These are phyloP conservation scores for Naganishia sp. DNA, from an alignment of 1,284 basidiomycete species.

Conservation along the genomic window DNA sequence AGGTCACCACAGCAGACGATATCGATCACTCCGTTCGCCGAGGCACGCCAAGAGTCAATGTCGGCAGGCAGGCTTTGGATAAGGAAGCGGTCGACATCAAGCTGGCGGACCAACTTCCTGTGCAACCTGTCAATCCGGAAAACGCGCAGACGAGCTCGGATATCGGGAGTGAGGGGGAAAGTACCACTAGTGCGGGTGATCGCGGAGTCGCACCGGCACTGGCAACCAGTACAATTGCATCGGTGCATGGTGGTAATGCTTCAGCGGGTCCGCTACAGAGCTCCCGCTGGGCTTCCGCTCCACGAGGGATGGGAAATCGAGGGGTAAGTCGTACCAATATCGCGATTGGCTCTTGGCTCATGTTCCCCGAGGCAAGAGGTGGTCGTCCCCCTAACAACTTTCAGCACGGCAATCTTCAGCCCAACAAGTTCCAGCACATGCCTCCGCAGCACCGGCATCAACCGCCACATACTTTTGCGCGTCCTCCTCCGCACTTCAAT, in stretches of 20 bases:
- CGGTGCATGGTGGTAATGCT: not conserved
- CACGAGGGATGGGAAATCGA: constrained; percentile 11
- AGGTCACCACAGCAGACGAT: constrained; percentile 18
- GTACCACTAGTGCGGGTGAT: not conserved
- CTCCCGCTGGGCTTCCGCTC: constrained; percentile 8
- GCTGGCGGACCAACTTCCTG: constrained; percentile 5
- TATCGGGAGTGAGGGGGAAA: constrained; percentile 10
- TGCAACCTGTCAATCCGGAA: not conserved
- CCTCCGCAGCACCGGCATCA: constrained; percentile 9
- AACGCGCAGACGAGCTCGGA: constrained; percentile 20
- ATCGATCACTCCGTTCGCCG: constrained; percentile 2
- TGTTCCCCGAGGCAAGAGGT: constrained; percentile 11
- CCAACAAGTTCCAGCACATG: not conserved
- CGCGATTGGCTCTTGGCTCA: not conserved
- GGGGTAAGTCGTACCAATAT: not conserved
- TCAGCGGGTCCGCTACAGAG: not conserved
- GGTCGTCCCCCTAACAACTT: not conserved
- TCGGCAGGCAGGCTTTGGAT: not conserved
- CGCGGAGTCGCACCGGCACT: not conserved
- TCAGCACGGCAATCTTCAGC: too few relatives aligned
- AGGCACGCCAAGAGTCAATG: constrained; percentile 8
- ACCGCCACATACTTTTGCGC: constrained; percentile 4
- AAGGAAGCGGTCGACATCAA: constrained; percentile 12
- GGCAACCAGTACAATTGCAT: not conserved
- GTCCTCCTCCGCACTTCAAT: constrained; percentile 6